Evolutionary conservation across 768 basidiomycete genomes (phyloP).

Genomic region (Hemileccinum impolitum): DNA sequence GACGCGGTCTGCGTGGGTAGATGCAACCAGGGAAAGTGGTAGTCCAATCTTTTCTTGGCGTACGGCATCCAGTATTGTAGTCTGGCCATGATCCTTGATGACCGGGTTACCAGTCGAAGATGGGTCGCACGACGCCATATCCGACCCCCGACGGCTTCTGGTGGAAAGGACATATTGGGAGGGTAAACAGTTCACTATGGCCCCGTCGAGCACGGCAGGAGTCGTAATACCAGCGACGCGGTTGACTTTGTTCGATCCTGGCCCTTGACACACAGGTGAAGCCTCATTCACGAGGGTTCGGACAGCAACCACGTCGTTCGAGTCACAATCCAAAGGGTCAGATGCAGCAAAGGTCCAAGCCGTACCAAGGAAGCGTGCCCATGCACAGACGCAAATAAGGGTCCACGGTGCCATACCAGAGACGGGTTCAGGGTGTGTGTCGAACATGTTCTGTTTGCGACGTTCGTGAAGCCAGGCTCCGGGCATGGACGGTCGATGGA

Average conservation of each 20-base stretch:
- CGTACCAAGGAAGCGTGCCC: not conserved
- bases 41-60: not conserved
- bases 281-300: not conserved
- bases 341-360: not conserved
- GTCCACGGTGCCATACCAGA: not conserved
- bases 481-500: not conserved
- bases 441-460: not conserved
- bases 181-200: not conserved
- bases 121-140: not conserved
- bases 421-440: not conserved
- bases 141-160: not conserved
- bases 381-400: not conserved
- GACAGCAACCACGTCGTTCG: not conserved
- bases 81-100: not conserved
- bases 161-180: too few relatives aligned
- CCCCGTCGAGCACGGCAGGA: not conserved
- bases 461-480: slow-evolving; percentile 4
- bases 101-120: not conserved
- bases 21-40: not conserved
- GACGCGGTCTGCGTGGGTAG: not conserved
- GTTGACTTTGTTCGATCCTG: not conserved
- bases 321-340: not conserved
- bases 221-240: not conserved
- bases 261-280: not conserved
- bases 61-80: not conserved